These are phyloP conservation scores for Aspergillus quadricinctus DNA, from an alignment of 2,329 filamentous ascomycete species.

Conservation along the genomic window DNA sequence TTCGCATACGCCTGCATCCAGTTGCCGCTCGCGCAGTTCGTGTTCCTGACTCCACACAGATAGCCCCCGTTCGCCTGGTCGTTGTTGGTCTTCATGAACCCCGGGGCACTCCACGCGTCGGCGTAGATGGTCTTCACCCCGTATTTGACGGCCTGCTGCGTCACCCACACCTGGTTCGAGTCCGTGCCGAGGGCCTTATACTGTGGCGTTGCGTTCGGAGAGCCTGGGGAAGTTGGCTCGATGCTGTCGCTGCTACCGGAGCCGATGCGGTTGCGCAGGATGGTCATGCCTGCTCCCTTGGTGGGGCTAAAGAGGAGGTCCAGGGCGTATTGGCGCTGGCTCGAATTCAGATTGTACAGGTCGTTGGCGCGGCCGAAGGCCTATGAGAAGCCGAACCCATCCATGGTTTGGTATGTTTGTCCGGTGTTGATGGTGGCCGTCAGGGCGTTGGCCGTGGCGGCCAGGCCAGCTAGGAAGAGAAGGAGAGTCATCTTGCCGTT, in stretches of 20 bases:
- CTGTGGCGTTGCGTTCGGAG: constrained; percentile 28
- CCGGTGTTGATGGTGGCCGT: constrained; percentile 15
- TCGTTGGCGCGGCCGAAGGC: constrained; percentile 45
- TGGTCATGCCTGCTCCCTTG: constrained; percentile 47
- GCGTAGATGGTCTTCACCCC: constrained; percentile 46
- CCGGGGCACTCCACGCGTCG: constrained; percentile 50
- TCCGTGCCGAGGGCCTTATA: constrained; percentile 25
- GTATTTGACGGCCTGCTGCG: constrained; percentile 45
- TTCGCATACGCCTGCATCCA: constrained; percentile 49
- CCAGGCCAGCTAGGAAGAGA: not conserved
- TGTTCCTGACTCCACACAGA: constrained; percentile 31
- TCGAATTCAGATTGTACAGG: constrained; percentile 35
- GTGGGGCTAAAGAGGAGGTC: constrained; percentile 46
- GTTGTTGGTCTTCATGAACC: constrained; percentile 50
- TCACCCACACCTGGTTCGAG: constrained; percentile 37
- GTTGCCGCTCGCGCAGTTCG: constrained; percentile 39
- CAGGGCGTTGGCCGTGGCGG: not conserved
- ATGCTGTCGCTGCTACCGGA: constrained; percentile 23
- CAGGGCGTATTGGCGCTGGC: constrained; percentile 19
- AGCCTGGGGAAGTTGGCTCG: constrained; percentile 23
- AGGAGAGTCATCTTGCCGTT: not conserved
- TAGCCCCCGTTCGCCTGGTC: constrained; percentile 31
- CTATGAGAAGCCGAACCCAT: constrained; percentile 49
- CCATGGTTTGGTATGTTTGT: constrained; percentile 33
- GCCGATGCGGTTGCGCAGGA: constrained; percentile 49